phyloP scores from a whole-genome alignment of 129 eudicot genomes.

The Scalesia atractyloides region DNA sequence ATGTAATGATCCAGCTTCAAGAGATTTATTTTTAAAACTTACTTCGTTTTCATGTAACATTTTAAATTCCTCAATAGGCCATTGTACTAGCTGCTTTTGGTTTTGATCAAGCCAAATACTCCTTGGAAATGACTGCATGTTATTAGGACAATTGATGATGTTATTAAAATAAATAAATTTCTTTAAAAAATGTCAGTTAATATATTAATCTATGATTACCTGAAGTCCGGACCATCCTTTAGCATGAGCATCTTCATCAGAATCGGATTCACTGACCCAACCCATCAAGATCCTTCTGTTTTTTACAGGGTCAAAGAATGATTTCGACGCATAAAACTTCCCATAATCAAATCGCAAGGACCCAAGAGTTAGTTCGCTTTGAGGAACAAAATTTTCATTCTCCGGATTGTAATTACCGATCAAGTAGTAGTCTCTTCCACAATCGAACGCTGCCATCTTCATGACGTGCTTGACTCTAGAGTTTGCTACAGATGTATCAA shows the following conservation, averaged over 20 bases:
- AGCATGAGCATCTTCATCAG: constrained; percentile 18
- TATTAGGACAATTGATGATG: neutral
- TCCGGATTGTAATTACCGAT: constrained; percentile 47
- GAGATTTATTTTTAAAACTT: constrained; percentile 7
- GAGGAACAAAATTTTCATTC: constrained; percentile 43
- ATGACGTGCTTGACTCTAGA: constrained; percentile 50
- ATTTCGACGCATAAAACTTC: constrained; percentile 66
- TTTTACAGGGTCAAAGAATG: constrained; percentile 53
- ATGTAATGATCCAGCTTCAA: constrained; percentile 32
- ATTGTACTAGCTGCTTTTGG: constrained; percentile 40
- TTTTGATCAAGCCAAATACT: constrained; percentile 33
- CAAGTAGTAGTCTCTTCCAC: constrained; percentile 46
- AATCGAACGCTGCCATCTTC: constrained; percentile 47
- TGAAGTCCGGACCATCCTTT: constrained; percentile 73
- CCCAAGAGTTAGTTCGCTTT: constrained; percentile 23
- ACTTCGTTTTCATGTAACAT: constrained; percentile 21
- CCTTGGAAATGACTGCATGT: constrained; percentile 38
- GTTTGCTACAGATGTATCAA: constrained; percentile 41
- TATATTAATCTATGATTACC: constrained; percentile 28
- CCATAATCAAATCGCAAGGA: constrained; percentile 65
- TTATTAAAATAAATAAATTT: neutral
- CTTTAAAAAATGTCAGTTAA: neutral
- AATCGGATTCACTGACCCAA: constrained; percentile 57
- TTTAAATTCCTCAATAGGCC: constrained; percentile 43
- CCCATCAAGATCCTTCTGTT: constrained; percentile 66